Evolutionary conservation across 148 eudicot species (phyloP), one percentile per base, ranked within the genome.

Genomic region (Rhododendron ovatum): DNA sequence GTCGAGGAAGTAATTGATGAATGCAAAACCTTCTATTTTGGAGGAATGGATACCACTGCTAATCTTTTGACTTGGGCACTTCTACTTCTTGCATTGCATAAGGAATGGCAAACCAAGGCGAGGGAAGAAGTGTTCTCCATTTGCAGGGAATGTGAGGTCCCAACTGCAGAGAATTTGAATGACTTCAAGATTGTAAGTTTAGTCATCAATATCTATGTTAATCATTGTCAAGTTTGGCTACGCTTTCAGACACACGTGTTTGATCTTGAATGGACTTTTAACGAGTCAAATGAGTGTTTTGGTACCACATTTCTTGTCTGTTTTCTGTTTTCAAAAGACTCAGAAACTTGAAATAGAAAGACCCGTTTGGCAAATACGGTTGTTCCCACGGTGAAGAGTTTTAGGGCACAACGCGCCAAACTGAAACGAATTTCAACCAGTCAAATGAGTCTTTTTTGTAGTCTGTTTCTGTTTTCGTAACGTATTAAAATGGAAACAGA

Each of bases 31-130:
- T 94, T 95, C 86, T 95, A 94, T 88, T 94, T 95, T 85, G 96
- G 95, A n/a, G 98, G 98, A 63, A 94, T 92, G 86, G 98, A 94
- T 67, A 95, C 98, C 10, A 93, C 95, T 30, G 97, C 96, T 50
- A 91, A 91, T 88, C 89, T 93, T 15, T 87, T 95, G 80, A 95
- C 96, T 30, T 95, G 98, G 98, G 92, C 91, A 35, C 87, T 95
- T 81, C 83, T 95, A 55, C 93, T 95, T 18, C 91, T 95, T 13
- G 97, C 92, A 50, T 63, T 81, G 15, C 93, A 95, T 88, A 90
- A 88, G 63, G 96, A 95, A 67, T 95, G 98, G 98, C 98, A 95
- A 86, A 78, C 5, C 51, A 89, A 89, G 80, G 97, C 96, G 5
- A 87, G 97, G 65, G 93, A 93, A 28, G 97, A 95, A 90, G 94